These are phyloP conservation scores for Paraphoma chrysanthemicola DNA, from an alignment of 2,329 filamentous ascomycete genomes.

Conservation along the genomic window DNA sequence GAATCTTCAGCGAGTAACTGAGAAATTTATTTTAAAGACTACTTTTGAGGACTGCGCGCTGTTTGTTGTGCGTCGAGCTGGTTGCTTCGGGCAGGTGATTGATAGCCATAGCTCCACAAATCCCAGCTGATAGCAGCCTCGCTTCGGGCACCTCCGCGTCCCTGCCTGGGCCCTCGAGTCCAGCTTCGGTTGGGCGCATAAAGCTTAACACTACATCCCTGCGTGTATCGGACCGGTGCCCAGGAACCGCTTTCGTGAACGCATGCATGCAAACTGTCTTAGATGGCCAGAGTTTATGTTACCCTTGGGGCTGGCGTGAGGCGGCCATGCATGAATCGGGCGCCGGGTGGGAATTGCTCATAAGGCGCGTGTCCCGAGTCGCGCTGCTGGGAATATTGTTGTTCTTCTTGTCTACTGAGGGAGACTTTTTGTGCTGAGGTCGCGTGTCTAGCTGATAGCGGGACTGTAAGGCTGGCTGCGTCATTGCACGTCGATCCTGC, in stretches of 20 bases:
- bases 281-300: neutral
- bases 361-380: neutral
- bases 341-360: neutral
- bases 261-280: neutral
- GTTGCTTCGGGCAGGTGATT: neutral
- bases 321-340: neutral
- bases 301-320: neutral
- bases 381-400: neutral
- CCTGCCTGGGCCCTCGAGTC: neutral
- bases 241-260: neutral
- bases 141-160: neutral
- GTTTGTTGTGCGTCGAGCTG: neutral
- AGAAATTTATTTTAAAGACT: too few relatives aligned
- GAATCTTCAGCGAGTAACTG: too few relatives aligned
- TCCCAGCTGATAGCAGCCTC: neutral
- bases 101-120: conserved; percentile 3
- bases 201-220: conserved; percentile 7
- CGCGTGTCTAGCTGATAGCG: neutral
- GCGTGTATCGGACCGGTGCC: neutral
- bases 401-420: neutral
- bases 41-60: too few relatives aligned
- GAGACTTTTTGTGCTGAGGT: neutral
- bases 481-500: conserved; percentile 11
- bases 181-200: conserved; percentile 1
- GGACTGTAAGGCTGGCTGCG: neutral